Conservation (phyloP, 73 alveolate genomes). For the Paramecium octaurelia region DNA sequence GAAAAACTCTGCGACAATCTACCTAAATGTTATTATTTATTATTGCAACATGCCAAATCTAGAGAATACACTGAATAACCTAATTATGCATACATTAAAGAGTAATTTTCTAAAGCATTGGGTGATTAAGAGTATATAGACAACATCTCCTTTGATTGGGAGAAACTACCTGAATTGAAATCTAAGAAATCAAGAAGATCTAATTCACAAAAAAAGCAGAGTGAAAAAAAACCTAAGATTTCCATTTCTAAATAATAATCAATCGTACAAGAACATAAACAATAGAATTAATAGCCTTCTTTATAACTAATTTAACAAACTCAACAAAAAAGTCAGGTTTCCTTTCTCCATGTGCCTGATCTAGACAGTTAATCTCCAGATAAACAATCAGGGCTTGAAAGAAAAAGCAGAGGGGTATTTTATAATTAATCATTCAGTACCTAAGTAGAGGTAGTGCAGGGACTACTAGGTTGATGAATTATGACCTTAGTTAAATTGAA, state of each 20-base stretch:
- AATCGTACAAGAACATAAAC: not conserved
- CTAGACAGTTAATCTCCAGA: constrained; percentile 33
- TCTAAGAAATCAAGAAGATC: not conserved
- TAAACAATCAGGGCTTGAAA: not conserved
- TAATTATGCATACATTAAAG: constrained; percentile 50
- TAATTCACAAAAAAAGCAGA: not conserved
- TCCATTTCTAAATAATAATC: not conserved
- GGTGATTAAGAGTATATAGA: not conserved
- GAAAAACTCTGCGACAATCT: constrained; percentile 76
- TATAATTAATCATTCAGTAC: constrained; percentile 13
- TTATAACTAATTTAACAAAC: not conserved
- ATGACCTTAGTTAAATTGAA: not conserved
- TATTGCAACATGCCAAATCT: constrained; percentile 66
- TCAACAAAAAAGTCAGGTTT: constrained; percentile 33
- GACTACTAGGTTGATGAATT: constrained; percentile 16
- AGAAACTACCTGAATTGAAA: constrained; percentile 27
- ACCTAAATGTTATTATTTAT: constrained; percentile 63
- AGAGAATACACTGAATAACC: constrained; percentile 82
- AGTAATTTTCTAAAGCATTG: constrained; percentile 4
- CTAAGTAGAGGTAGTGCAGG: not conserved
- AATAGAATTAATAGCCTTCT: not conserved
- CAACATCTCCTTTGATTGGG: constrained; percentile 23
- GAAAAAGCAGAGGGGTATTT: constrained; percentile 46
- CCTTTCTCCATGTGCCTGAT: constrained; percentile 44
- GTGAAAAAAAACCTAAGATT: not conserved